phyloP scores from a whole-genome alignment of 1,139 yeast genomes.

The Suzukiozyma palmioleophila region DNA sequence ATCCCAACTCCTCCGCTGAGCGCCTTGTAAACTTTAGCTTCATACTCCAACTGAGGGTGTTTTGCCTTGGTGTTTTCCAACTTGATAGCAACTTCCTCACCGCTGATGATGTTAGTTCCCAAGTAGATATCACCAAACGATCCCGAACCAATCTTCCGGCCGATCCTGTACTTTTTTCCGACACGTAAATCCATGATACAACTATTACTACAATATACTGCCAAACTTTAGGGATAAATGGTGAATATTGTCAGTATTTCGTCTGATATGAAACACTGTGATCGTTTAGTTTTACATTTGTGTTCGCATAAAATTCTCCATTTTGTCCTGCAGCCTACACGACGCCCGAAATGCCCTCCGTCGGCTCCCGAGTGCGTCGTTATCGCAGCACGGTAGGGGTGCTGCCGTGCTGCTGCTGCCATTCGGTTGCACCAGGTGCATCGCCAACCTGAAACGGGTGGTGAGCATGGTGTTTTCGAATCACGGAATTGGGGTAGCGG shows the following conservation, averaged over 20 bases:
- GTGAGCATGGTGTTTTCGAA: no score
- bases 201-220: background rate
- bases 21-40: slow-evolving; percentile 91
- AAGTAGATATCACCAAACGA: slow-evolving; percentile 96
- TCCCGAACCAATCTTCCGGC: slow-evolving; percentile 95
- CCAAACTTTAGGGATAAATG: no score
- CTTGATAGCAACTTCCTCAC: slow-evolving; percentile 97
- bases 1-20: slow-evolving; percentile 96
- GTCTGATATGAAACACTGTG: background rate
- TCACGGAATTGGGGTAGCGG: no score
- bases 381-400: no score
- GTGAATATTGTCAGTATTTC: no score
- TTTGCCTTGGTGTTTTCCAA: slow-evolving; percentile 85
- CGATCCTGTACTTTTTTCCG: slow-evolving; percentile 92
- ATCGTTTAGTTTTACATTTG: slow-evolving; percentile 1
- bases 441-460: no score
- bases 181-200: slow-evolving; percentile 72
- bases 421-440: no score
- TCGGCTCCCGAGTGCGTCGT: no score
- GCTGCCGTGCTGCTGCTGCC: no score
- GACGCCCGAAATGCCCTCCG: no score
- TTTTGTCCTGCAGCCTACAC: no score
- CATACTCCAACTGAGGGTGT: slow-evolving; percentile 96
- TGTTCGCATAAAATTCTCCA: background rate
- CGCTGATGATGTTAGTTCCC: slow-evolving; percentile 89